Base-by-base conservation (phyloP, 2,329 filamentous ascomycete genomes). In the Juglanconis oblonga region DNA sequence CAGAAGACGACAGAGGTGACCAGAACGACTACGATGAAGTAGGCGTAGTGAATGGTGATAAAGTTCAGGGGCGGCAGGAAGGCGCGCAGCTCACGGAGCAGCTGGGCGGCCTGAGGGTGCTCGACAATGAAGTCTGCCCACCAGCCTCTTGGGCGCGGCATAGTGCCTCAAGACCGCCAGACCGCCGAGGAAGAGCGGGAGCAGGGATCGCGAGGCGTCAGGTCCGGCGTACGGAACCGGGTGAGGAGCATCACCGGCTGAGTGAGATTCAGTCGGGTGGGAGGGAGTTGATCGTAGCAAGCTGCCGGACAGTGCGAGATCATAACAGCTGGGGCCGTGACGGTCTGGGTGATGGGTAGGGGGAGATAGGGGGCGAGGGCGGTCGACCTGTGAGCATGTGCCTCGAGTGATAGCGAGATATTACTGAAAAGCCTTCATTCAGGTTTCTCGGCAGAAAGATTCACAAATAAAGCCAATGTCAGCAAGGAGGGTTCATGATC, bases 21-120 rank as follows among this genome's bases (percentile, higher is more conserved):
- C 5, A 89, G 68, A 55, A 77, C 79, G 6, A 81, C 80, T 10
- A 74, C 61, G 62, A 88, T 77, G 69, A 90, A 90, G 72, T 90
- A 90, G 54, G 79, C 70, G 72, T 89, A 89, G 69, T 90, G 88
- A 5, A 90, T 67, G 2, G 83, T 85, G 66, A 88, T 82, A 69
- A 84, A 88, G 65, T 87, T 87, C 62, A 85, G 70, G 4, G 24
- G 50, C 9, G 49, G 54, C 55, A 52, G 44, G 24, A 59, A 59
- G 51, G 44, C 57, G 9, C 36, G 57, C 45, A 59, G 57, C 45
- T 54, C 51, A 9, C 24, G 51, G 14, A 59, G 44, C 14, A 42
- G 4, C 7, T 36, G 57, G 35, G 42, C 29, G 6, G 29, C 44
- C 5, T n/a, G 51, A 24, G 51, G 45, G 17, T 55, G 57, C 17